These are phyloP conservation scores for Nicotiana obtusifolia DNA, from an alignment of 257 asterid species.

Conservation along the genomic window DNA sequence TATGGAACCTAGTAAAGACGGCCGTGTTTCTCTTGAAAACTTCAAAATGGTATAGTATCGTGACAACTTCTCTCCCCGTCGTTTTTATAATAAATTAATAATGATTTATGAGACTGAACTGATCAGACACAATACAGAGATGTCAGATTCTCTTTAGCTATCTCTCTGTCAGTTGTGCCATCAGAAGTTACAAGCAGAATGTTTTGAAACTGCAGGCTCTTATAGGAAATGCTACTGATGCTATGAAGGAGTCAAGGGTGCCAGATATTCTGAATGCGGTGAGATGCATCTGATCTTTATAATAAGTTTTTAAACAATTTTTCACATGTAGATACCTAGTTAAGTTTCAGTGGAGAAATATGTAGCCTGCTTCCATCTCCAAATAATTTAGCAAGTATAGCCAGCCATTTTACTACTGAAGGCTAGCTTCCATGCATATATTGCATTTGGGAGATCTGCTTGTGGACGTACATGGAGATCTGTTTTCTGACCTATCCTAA, in stretches of 20 bases:
- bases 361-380: background rate
- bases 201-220: constrained; percentile 57
- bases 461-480: background rate
- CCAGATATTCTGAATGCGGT: constrained; percentile 80
- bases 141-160: background rate
- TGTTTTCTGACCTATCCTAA: background rate
- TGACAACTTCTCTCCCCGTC: background rate
- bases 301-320: background rate
- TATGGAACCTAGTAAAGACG: constrained; percentile 80
- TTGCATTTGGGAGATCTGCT: background rate
- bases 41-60: constrained; percentile 52
- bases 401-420: background rate
- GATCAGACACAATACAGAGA: background rate
- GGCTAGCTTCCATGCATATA: background rate
- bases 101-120: background rate
- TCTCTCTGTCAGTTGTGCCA: background rate
- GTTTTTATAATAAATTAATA: background rate
- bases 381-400: background rate
- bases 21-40: constrained; percentile 67
- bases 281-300: constrained; percentile 17
- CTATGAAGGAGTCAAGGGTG: constrained; percentile 83
- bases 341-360: background rate
- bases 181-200: constrained; percentile 6
- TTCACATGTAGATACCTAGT: background rate
- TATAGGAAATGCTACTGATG: constrained; percentile 73